These are phyloP conservation scores for Fusarium sacchari DNA, from an alignment of 2,329 filamentous ascomycete species.

Conservation along the genomic window DNA sequence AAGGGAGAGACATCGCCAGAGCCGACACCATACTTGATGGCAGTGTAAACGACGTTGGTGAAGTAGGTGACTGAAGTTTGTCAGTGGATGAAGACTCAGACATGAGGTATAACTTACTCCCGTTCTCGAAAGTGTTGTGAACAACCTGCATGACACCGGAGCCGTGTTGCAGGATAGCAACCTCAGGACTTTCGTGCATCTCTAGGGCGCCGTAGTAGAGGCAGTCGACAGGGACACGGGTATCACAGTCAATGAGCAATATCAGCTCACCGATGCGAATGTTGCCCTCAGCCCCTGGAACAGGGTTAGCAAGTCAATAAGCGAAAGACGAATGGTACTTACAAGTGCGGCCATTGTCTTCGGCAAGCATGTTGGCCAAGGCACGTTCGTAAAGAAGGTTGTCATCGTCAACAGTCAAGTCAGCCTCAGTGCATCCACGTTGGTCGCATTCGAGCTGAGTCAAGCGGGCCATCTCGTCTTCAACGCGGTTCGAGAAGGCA, in stretches of 20 bases:
- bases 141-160: conserved; percentile 83
- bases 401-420: conserved; percentile 56
- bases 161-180: conserved; percentile 76
- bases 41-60: conserved; percentile 80
- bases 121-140: conserved; percentile 76
- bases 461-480: conserved; percentile 57
- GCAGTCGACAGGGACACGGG: conserved; percentile 70
- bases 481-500: conserved; percentile 63
- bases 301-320: not conserved
- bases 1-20: conserved; percentile 79
- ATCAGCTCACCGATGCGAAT: conserved; percentile 67
- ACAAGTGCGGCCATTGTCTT: conserved; percentile 61
- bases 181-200: conserved; percentile 75
- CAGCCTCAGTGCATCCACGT: conserved; percentile 49
- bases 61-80: conserved; percentile 70
- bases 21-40: conserved; percentile 75
- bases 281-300: conserved; percentile 61
- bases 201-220: conserved; percentile 75
- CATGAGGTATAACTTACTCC: conserved; percentile 44
- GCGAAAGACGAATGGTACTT: not conserved
- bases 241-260: conserved; percentile 74
- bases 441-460: conserved; percentile 29
- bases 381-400: conserved; percentile 56
- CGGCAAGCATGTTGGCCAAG: conserved; percentile 57
- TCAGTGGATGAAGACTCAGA: not conserved